Base-by-base conservation (phyloP, 176 grass and related monocot genomes). In the Alopecurus myosuroides region DNA sequence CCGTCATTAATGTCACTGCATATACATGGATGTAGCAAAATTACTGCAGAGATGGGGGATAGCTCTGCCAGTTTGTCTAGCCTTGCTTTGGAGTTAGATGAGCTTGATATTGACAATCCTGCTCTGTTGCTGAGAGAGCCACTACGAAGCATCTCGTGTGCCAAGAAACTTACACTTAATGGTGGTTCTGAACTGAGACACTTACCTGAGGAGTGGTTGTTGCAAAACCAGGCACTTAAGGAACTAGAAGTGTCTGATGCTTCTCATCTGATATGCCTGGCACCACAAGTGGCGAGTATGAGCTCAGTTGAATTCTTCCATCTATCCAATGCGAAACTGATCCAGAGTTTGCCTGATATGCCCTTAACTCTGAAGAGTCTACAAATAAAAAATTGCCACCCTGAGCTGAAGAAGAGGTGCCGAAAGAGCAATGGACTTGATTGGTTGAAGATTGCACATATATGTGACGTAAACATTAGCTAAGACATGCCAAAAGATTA, bases 1-100 rank as follows among this genome's bases (percentile, higher is more conserved):
- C 4, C 69, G 30, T 84, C 80, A 1, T 87, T 89, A 5, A 41
- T 31, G 17, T 60, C 11, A 30, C 65, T 93, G 76, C 5, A 29
- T 85, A 93, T 93, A 25, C 13, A 3, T 13, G 70, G 80, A 29
- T 93, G 91, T 46, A 45, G 51, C 33, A 89, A 84, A 9, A 76
- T 90, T 63, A 55, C 79, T 45, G 46, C 53, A 61, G 56, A 23
- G 48, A 66, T 36, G 78, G 36, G 30, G 4, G 64, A 87, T 26
- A 39, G 11, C 4, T 11, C 1, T 45, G 35, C 22, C 62, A 51
- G 45, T 75, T 22, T 82, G 5, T 71, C 58, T 60, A 22, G 13
- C 23, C n/a, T 65, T 62, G 33, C 81, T 46, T 78, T 70, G 17
- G 5, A 56, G 63, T 75, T 90, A 20, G 9, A 15, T 34, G 30